Base-by-base conservation (phyloP, 148 eudicot species). In the Oxyria digyna region DNA sequence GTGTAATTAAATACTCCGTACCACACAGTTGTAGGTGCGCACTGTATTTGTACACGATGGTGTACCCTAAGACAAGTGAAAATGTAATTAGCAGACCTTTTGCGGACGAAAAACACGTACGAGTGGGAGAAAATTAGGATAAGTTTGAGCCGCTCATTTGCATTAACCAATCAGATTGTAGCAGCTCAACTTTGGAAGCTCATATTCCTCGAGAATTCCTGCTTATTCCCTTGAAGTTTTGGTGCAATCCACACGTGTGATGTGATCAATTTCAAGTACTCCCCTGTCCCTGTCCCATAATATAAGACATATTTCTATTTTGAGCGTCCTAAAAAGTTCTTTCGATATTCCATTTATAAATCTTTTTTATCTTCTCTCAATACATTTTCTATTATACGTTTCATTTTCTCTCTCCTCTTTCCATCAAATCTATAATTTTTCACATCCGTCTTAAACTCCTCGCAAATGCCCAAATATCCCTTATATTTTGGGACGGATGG, bases 161-260 rank as follows among this genome's bases (percentile, higher is more conserved):
- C 13, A 54, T 54, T 54, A 54, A 24, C 62, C 62, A 54, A 54
- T 26, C 62, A 46, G 20, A 20, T 46, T 18, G 23, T 6, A n/a
- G 52, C 52, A 24, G 31, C 31, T 23, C 29, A 9, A 29, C 62
- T 54, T 23, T 24, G 23, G 4, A 18, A n/a, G 8, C 52, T 46
- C 23, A 20, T 1, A 17, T 46, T 7, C 18, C 52, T 46, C 1
- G 23, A n/a, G 52, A 46, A 46, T 46, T 46, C 18, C 9, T 46
- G 23, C 52, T 46, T 52, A 52, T 0, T 14, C 27, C 59, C 23
- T 52, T 52, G 59, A 52, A 52, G 1, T 8, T 52, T 52, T 11
- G 59, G 59, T 52, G 29, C 59, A 52, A 52, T 21, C 4, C 31
- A 54, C 62, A 54, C 62, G 62, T 54, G 62, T 26, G 62, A 54